These are phyloP conservation scores for Pythium phragmiticola DNA, from an alignment of 352 stramenopile genomes.

Conservation along the genomic window DNA sequence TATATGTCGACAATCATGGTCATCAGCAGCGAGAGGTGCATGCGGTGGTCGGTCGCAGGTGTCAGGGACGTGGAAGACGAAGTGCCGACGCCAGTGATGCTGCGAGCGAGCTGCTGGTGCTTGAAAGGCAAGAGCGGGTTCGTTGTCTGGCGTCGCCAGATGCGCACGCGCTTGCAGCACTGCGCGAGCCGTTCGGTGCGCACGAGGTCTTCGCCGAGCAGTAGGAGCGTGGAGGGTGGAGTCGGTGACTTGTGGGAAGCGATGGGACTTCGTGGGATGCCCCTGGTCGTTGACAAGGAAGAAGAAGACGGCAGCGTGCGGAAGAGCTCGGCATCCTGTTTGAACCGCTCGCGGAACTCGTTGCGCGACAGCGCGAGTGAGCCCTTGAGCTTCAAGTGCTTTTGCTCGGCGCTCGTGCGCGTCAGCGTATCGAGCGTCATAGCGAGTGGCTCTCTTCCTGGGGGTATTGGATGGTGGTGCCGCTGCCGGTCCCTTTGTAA, in stretches of 20 bases:
- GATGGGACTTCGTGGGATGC: slow-evolving; percentile 13
- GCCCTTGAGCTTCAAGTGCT: slow-evolving; percentile 53
- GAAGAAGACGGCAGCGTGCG: slow-evolving; percentile 27
- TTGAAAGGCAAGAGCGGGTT: slow-evolving; percentile 74
- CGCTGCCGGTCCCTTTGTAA: not conserved
- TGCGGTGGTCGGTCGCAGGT: slow-evolving; percentile 46
- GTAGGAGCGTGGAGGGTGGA: not conserved
- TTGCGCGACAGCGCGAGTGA: slow-evolving; percentile 45
- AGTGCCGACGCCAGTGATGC: slow-evolving; percentile 20
- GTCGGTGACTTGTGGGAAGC: not conserved
- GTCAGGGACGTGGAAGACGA: slow-evolving; percentile 23
- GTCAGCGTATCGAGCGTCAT: slow-evolving; percentile 77
- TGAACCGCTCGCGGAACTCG: slow-evolving; percentile 52
- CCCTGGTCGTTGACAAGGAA: not conserved
- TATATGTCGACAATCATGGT: slow-evolving; percentile 74
- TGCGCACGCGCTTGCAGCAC: slow-evolving; percentile 74
- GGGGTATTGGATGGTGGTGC: not conserved
- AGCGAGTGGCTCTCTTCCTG: not conserved
- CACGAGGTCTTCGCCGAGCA: slow-evolving; percentile 45
- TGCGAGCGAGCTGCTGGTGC: slow-evolving; percentile 35
- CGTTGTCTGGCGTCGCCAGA: slow-evolving; percentile 56
- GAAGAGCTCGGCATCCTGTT: slow-evolving; percentile 50
- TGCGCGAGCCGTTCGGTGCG: slow-evolving; percentile 54
- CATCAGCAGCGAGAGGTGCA: slow-evolving; percentile 70
- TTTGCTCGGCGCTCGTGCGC: slow-evolving; percentile 50